phyloP scores from a whole-genome alignment of 108 stramenopile genomes.

The Cyclotella baltica region DNA sequence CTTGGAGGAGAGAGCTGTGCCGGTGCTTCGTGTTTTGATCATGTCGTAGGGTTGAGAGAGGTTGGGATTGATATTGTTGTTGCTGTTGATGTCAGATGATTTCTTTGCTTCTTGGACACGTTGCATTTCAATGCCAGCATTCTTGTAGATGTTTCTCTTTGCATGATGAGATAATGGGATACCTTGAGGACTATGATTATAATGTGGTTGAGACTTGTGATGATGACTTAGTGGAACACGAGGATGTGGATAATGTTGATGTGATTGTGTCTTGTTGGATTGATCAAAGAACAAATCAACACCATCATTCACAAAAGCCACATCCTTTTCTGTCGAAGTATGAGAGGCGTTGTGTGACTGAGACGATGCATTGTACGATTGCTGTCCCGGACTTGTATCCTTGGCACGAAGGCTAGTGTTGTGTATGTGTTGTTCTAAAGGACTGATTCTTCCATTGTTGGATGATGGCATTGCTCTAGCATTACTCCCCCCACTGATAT shows the following conservation, averaged over 20 bases:
- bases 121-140: not conserved
- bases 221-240: constrained; percentile 10
- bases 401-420: not conserved
- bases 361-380: constrained; percentile 14
- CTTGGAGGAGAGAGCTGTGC: constrained; percentile 21
- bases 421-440: not conserved
- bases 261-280: not conserved
- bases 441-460: not conserved
- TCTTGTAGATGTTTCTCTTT: not conserved
- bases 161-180: not conserved
- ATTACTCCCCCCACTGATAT: not conserved
- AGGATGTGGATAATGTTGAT: constrained; percentile 12
- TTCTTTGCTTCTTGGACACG: not conserved
- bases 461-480: not conserved
- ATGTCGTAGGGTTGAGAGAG: constrained; percentile 31
- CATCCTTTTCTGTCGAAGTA: constrained; percentile 39
- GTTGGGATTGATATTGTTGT: not conserved
- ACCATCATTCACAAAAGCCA: constrained; percentile 37
- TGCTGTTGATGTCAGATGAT: no score
- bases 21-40: constrained; percentile 36
- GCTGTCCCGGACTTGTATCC: constrained; percentile 11
- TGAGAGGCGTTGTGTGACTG: constrained; percentile 30
- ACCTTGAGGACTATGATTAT: not conserved
- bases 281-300: constrained; percentile 31
- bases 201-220: not conserved